Base-by-base conservation (phyloP, 305 asterid genomes). In the Fraxinus nigra region DNA sequence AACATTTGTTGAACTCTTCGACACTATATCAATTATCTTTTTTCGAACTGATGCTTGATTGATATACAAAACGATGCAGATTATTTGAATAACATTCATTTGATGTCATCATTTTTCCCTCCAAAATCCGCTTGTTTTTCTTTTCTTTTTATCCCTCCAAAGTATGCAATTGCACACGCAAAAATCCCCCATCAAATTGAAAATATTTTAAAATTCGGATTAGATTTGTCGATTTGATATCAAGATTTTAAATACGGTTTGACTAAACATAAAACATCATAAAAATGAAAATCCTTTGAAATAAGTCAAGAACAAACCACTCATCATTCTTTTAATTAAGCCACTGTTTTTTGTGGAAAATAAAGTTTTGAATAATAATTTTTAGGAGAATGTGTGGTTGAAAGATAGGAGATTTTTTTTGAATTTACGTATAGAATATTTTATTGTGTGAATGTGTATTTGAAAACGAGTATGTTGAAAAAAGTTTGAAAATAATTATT, bases 91-190 rank as follows among this genome's bases (percentile, higher is more conserved):
- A 13, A 46, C 18, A 46, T 46, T 5, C 46, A 38, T 38, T 38
- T 38, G 13, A 38, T 8, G 46, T 37, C 40, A 37, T 37, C 40
- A 37, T 37, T 1, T 7, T 37, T 11, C 51, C 4, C 16, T 28
- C 51, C 80, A 34, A 70, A 82, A 82, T 33, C 20, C 78, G 43
- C 54, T 26, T 76, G 32, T 67, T 76, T 35, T 2, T 28, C 11
- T 51, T 75, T 43, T 7, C 54, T 54, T 51, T 77, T 33, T 51
- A 43, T 43, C 51, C 51, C 51, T 2, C 16, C 0, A 16, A 4
- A 13, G 3, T 38, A 38, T 6, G n/a, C 56, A 43, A 43, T 8
- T 38, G n/a, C 54, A 11, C 54, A 43, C 16, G 10, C 4, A 10
- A 43, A 10, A 51, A 10, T 22, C 61, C 22, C 61, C 61, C 22